Conservation (phyloP, 139 green algal genomes). For the Volvox reticuliferus region DNA sequence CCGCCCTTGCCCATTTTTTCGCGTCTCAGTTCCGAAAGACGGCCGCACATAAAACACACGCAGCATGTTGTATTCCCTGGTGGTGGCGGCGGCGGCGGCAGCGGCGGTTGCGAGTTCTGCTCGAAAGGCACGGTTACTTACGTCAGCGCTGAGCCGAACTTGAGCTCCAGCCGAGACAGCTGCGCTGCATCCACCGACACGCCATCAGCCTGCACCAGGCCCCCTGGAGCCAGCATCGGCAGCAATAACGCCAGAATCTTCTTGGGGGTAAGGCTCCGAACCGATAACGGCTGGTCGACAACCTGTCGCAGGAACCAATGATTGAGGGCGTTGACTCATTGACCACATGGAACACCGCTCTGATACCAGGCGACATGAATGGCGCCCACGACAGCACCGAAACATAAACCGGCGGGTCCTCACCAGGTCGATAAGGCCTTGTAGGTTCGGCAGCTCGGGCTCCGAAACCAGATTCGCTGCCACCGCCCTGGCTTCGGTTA, state of each 20-base stretch:
- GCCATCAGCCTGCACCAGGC: neutral
- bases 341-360: no score
- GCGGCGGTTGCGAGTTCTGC: no score
- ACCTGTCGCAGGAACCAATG: no score
- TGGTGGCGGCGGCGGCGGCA: no score
- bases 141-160: slow-evolving; percentile 4
- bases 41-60: no score
- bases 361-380: no score
- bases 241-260: slow-evolving; percentile 20
- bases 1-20: no score
- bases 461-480: slow-evolving; percentile 32
- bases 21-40: no score
- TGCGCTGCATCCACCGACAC: slow-evolving; percentile 25
- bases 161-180: slow-evolving; percentile 15
- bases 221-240: slow-evolving; percentile 7
- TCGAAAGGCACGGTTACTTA: neutral
- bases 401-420: neutral
- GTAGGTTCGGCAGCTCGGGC: slow-evolving; percentile 38
- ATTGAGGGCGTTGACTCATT: no score
- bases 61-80: no score
- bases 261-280: slow-evolving; percentile 1
- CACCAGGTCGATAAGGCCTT: neutral
- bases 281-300: slow-evolving; percentile 14
- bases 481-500: neutral
- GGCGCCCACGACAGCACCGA: no score